phyloP scores from a whole-genome alignment of 2,329 filamentous ascomycete genomes.

The Colletotrichum cuscutae region DNA sequence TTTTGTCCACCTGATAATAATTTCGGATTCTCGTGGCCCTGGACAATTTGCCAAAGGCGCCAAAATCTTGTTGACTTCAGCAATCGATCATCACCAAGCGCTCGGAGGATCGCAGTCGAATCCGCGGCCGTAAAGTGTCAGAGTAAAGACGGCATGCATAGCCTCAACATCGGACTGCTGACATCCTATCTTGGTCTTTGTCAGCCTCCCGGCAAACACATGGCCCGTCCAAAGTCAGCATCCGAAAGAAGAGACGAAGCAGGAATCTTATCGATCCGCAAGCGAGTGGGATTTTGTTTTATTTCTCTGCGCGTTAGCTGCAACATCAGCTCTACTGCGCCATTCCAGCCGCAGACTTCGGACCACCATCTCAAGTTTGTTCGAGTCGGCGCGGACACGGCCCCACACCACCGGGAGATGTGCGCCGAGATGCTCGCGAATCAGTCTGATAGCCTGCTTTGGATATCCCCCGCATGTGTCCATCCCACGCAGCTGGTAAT shows the following conservation, averaged over 20 bases:
- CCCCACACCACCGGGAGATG: slow-evolving; percentile 11
- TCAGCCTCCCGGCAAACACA: not conserved
- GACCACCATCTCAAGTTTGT: slow-evolving; percentile 5
- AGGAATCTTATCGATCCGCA: not conserved
- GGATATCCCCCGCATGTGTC: not conserved
- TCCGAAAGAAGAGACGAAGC: not conserved
- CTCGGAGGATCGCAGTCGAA: not conserved
- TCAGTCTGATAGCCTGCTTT: slow-evolving; percentile 1
- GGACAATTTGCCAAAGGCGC: not conserved
- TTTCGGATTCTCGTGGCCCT: not conserved
- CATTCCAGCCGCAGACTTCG: slow-evolving; percentile 16
- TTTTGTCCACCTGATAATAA: not conserved
- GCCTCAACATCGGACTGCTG: slow-evolving; percentile 3
- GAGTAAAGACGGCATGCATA: not conserved
- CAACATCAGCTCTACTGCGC: not conserved
- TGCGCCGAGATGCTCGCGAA: not conserved
- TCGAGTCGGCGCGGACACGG: not conserved
- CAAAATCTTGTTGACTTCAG: not conserved
- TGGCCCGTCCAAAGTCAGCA: slow-evolving; percentile 17
- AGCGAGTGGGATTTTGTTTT: not conserved
- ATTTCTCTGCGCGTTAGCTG: not conserved
- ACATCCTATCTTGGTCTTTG: not conserved
- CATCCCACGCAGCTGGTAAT: not conserved
- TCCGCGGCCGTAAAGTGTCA: not conserved
- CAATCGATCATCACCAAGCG: not conserved